These are phyloP conservation scores for Fusarium keratoplasticum DNA, from an alignment of 2,329 filamentous ascomycete species.

Conservation along the genomic window DNA sequence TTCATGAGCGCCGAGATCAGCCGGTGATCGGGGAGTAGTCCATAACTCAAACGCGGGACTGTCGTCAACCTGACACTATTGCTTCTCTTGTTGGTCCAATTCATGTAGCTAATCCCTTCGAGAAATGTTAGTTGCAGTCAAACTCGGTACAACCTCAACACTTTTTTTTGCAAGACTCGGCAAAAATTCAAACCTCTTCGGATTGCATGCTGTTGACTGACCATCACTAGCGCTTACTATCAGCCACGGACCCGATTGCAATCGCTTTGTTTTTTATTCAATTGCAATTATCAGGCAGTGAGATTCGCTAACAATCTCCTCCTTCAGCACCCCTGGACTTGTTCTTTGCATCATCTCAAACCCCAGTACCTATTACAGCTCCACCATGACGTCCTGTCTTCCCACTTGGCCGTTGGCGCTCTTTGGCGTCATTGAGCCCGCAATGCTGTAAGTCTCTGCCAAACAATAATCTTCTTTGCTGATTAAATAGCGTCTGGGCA, in stretches of 20 bases:
- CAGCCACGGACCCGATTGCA: background rate
- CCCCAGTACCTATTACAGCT: background rate
- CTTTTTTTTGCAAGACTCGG: background rate
- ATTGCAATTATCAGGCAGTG: background rate
- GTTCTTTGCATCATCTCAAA: background rate
- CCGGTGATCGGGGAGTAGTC: background rate
- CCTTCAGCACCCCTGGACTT: no score
- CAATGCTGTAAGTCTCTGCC: background rate
- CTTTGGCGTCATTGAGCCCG: background rate
- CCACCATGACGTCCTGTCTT: background rate
- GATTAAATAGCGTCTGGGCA: conserved; percentile 1
- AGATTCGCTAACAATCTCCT: background rate
- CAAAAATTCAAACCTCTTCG: background rate
- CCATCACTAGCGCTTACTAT: background rate
- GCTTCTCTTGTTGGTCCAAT: background rate
- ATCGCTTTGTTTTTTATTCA: background rate
- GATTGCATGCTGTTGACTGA: background rate
- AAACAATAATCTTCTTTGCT: background rate
- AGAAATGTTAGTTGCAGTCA: background rate
- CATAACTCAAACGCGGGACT: background rate
- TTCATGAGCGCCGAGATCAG: background rate
- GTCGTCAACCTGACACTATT: background rate
- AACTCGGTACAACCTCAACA: background rate
- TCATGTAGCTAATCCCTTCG: background rate
- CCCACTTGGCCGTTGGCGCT: background rate